Percentiles rank a stretch among this genome's conserved stretches.
Conservation (phyloP, 2,329 filamentous ascomycete species). For the Diaporthe sp. region DNA sequence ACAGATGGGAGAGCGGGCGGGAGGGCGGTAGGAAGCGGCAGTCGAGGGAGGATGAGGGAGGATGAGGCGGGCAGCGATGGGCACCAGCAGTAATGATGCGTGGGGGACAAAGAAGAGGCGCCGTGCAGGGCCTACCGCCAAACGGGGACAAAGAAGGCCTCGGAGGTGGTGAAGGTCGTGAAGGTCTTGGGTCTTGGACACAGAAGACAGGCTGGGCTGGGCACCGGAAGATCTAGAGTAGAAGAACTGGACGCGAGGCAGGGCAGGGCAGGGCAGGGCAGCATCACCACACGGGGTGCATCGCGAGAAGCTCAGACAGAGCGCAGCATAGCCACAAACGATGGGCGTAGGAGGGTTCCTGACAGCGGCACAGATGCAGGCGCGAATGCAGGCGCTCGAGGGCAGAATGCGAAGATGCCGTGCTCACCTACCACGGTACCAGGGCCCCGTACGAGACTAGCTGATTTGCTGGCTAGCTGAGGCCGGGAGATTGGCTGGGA, state of each 20-base stretch:
- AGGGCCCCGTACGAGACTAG: background rate
- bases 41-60: background rate
- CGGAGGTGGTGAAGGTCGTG: no score
- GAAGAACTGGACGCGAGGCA: background rate
- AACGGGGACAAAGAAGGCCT: background rate
- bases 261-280: constrained; percentile 12
- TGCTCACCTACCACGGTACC: constrained; percentile 1
- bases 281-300: constrained; percentile 12
- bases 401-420: constrained; percentile 4
- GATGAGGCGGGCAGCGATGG: background rate
- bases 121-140: background rate
- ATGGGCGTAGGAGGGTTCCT: background rate
- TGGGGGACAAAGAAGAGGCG: background rate
- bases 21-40: background rate
- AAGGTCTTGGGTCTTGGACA: no score
- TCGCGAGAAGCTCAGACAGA: background rate
- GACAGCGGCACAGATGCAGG: background rate
- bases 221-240: background rate
- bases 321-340: constrained; percentile 22
- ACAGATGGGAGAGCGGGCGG: background rate
- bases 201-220: background rate
- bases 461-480: constrained; percentile 11
- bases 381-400: background rate
- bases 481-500: constrained; percentile 12
- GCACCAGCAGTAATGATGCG: background rate